A percentile compares a stretch with the other conserved stretches of the same genome.
These are phyloP conservation scores for Agastache rugosa DNA, from an alignment of 257 asterid genomes.

Conservation along the genomic window DNA sequence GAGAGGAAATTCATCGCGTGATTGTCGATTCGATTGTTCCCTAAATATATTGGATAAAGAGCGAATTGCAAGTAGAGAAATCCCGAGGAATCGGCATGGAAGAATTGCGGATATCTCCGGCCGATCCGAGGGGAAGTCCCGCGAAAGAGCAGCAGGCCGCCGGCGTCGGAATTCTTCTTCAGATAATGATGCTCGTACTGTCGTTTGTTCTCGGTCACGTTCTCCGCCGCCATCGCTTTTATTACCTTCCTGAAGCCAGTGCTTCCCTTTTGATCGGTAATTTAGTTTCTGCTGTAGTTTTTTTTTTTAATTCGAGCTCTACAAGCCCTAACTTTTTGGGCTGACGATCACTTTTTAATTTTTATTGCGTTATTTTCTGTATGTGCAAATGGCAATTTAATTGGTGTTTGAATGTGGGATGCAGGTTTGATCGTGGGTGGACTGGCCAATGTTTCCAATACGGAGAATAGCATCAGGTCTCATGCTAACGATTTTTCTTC, in stretches of 20 bases:
- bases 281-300: not conserved
- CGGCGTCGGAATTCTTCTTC: constrained; percentile 97
- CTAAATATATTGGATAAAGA: not conserved
- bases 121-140: constrained; percentile 79
- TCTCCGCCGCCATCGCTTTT: constrained; percentile 92
- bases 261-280: constrained; percentile 98
- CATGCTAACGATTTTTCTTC: constrained; percentile 9
- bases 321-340: not conserved
- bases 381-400: constrained; percentile 17
- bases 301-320: not conserved
- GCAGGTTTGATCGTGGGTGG: constrained; percentile 94
- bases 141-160: constrained; percentile 98
- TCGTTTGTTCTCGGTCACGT: constrained; percentile 96
- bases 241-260: constrained; percentile 98
- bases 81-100: constrained; percentile 67
- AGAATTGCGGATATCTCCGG: constrained; percentile 79
- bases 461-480: constrained; percentile 87
- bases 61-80: constrained; percentile 17
- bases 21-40: constrained; percentile 28
- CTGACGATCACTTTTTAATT: constrained; percentile 21
- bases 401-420: constrained; percentile 36
- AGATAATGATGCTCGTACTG: constrained; percentile 99
- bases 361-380: constrained; percentile 18
- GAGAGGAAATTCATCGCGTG: constrained; percentile 1
- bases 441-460: constrained; percentile 84